Conservation (phyloP, 495 filamentous ascomycete genomes). For the Aspergillus asperescens region DNA sequence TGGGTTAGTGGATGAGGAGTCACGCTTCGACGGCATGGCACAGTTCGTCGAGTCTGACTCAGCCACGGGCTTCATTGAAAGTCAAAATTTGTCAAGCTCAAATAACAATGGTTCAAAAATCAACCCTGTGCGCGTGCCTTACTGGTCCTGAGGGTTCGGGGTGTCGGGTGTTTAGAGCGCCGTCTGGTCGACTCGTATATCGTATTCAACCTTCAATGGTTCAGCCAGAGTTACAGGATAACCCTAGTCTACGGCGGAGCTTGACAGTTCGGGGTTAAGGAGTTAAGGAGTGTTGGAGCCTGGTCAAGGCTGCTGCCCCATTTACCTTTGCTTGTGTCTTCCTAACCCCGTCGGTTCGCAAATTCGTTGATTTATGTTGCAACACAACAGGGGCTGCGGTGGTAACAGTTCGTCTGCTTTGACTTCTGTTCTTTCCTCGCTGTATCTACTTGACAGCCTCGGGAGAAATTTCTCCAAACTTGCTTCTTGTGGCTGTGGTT, state of each 20-base stretch:
- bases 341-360: background rate
- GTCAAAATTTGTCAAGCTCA: background rate
- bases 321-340: conserved; percentile 13
- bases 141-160: background rate
- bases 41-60: background rate
- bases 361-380: no score
- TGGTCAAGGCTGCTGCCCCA: conserved; percentile 5
- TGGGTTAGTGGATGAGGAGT: no score
- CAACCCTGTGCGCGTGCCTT: no score
- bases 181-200: conserved; percentile 2
- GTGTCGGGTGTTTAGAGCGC: background rate
- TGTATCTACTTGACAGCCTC: conserved; percentile 3
- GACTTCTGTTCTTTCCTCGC: background rate
- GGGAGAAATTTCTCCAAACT: background rate
- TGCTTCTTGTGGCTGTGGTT: background rate
- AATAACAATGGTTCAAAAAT: no score
- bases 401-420: background rate
- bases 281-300: background rate
- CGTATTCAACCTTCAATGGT: background rate
- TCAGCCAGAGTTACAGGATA: no score
- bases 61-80: background rate
- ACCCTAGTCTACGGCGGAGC: background rate
- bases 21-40: background rate
- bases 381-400: background rate
- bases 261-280: conserved; percentile 11